phyloP scores from a whole-genome alignment of 164 flowering plant genomes.

The Sedum album region DNA sequence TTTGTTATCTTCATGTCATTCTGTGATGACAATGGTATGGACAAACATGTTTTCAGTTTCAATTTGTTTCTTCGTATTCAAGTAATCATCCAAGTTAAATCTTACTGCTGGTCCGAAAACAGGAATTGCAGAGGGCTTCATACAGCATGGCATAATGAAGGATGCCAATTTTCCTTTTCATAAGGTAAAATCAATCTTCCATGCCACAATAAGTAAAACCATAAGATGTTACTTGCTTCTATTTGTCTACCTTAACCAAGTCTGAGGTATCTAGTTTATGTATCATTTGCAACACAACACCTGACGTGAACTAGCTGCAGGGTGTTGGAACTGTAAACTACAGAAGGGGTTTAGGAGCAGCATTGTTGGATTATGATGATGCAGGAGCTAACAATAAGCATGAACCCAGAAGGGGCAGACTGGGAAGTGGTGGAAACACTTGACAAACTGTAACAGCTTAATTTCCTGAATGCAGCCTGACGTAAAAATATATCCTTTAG shows the following conservation, averaged over 20 bases:
- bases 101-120: too few species aligned
- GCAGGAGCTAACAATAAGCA: constrained; percentile 50
- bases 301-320: too few species aligned
- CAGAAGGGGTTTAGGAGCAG: constrained; percentile 29
- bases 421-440: constrained; percentile 19
- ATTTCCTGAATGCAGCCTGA: too few species aligned
- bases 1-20: background rate
- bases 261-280: background rate
- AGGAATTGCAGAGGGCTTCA: background rate
- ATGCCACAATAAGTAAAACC: background rate
- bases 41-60: too few species aligned
- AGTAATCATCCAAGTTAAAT: background rate
- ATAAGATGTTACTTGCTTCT: background rate
- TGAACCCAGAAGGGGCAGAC: constrained; percentile 34
- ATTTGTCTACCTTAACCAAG: background rate
- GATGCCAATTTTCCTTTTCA: background rate
- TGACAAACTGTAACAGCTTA: constrained; percentile 11
- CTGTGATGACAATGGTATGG: background rate
- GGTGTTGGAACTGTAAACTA: constrained; percentile 10
- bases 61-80: background rate
- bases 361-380: constrained; percentile 41
- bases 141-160: background rate
- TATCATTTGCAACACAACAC: background rate
- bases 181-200: background rate
- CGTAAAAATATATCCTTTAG: too few species aligned